A percentile compares a stretch with the other conserved stretches of the same genome.
Conservation (phyloP, 2,329 filamentous ascomycete species). For the Ceratocystis diversiconidia region DNA sequence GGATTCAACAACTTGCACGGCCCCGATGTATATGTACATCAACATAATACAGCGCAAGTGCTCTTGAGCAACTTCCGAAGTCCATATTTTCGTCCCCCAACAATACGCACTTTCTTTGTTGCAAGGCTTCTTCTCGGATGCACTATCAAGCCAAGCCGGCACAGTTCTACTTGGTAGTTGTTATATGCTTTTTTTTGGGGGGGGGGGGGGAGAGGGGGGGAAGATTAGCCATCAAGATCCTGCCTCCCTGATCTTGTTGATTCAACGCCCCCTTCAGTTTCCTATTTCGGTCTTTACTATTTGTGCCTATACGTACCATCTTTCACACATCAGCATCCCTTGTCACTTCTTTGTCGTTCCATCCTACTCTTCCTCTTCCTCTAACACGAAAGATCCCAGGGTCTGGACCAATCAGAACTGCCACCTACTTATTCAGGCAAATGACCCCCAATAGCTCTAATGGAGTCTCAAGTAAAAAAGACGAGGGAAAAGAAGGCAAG, state of each 20-base stretch:
- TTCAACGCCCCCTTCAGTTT: neutral
- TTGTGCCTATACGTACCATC: neutral
- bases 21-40: neutral
- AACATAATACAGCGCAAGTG: neutral
- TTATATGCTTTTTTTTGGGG: neutral
- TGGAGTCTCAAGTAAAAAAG: too few relatives aligned
- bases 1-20: neutral
- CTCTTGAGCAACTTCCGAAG: neutral
- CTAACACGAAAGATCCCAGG: neutral
- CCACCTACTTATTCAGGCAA: neutral
- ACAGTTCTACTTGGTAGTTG: neutral
- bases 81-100: neutral
- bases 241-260: neutral
- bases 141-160: neutral
- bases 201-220: too few relatives aligned
- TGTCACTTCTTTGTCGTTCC: neutral
- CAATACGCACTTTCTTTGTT: neutral
- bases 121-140: neutral
- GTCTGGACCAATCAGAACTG: neutral
- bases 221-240: too few relatives aligned
- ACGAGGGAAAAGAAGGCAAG: neutral
- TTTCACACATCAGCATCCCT: neutral
- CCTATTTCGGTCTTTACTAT: neutral
- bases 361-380: constrained; percentile 1
- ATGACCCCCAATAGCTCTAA: neutral